A percentile compares a stretch with the other conserved stretches of the same genome.
phyloP scores from a whole-genome alignment of 331 rosid species.

The Phaseolus coccineus region DNA sequence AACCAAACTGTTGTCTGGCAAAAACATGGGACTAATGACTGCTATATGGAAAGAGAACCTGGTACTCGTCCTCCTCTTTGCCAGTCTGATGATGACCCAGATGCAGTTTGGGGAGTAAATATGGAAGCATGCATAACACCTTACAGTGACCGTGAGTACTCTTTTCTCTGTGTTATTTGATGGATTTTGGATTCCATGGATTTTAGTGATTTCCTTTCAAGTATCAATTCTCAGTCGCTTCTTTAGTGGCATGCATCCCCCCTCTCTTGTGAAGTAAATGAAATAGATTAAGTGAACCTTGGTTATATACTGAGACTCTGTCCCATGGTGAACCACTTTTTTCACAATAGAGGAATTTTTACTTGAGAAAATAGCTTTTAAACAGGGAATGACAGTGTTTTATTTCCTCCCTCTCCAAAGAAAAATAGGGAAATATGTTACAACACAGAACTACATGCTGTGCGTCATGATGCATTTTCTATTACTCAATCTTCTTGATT shows the following conservation, averaged over 20 bases:
- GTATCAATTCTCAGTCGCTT: slow-evolving; percentile 14
- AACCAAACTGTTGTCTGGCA: slow-evolving; percentile 98
- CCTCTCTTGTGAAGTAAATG: no score
- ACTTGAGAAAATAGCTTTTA: not conserved
- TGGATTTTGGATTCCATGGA: slow-evolving; percentile 41
- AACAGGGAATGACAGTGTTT: not conserved
- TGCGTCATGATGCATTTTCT: not conserved
- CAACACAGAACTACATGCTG: not conserved
- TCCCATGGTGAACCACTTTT: not conserved
- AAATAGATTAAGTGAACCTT: no score
- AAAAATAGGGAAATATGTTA: not conserved
- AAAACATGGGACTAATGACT: slow-evolving; percentile 88
- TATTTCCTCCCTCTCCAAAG: not conserved
- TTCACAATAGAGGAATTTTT: not conserved
- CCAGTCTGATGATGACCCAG: slow-evolving; percentile 80
- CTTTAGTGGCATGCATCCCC: not conserved
- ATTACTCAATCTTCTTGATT: not conserved
- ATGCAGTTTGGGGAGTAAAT: slow-evolving; percentile 85
- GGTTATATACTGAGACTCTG: no score
- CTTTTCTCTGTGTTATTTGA: slow-evolving; percentile 37
- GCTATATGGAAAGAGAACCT: slow-evolving; percentile 80
- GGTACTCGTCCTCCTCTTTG: slow-evolving; percentile 88
- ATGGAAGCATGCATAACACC: slow-evolving; percentile 89
- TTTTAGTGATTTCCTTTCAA: slow-evolving; percentile 8
- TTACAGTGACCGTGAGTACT: slow-evolving; percentile 79